These are phyloP conservation scores for Penicillium pulvis DNA, from an alignment of 495 filamentous ascomycete genomes.

Conservation along the genomic window DNA sequence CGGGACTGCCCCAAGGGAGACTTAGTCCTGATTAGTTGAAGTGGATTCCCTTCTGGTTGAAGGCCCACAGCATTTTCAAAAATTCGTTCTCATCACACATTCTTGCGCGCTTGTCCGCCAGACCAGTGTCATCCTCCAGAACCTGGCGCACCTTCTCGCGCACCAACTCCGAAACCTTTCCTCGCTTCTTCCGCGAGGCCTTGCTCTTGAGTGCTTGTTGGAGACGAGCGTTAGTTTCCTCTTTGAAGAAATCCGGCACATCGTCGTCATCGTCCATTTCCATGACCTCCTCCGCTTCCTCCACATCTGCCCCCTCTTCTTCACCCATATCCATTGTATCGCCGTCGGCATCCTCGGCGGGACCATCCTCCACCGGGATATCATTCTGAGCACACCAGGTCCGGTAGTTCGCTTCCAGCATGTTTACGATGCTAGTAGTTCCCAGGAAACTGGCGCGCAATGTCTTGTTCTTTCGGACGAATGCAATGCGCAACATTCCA, in stretches of 20 bases:
- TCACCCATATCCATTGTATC: conserved; percentile 52
- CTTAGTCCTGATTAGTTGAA: conserved; percentile 63
- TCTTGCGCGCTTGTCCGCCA: conserved; percentile 78
- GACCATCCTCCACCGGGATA: conserved; percentile 72
- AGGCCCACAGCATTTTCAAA: conserved; percentile 70
- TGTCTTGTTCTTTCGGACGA: conserved; percentile 78
- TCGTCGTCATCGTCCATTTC: conserved; percentile 62
- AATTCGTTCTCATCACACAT: conserved; percentile 93
- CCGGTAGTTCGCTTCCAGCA: conserved; percentile 84
- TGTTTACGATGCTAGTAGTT: conserved; percentile 72
- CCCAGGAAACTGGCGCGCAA: conserved; percentile 75
- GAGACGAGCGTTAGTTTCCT: conserved; percentile 53
- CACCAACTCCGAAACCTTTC: conserved; percentile 75
- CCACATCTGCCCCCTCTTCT: conserved; percentile 22
- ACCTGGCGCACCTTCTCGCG: conserved; percentile 82
- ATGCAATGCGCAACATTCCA: conserved; percentile 80
- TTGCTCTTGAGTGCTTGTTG: conserved; percentile 44
- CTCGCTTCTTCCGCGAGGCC: conserved; percentile 66
- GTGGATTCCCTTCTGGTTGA: conserved; percentile 91
- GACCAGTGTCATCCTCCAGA: conserved; percentile 69
- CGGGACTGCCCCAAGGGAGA: conserved; percentile 16
- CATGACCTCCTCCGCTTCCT: conserved; percentile 50
- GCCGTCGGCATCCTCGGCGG: conserved; percentile 44
- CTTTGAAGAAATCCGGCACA: conserved; percentile 77
- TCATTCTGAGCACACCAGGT: conserved; percentile 86